phyloP scores from a whole-genome alignment of 306 rosid genomes.

The Alnus glutinosa region DNA sequence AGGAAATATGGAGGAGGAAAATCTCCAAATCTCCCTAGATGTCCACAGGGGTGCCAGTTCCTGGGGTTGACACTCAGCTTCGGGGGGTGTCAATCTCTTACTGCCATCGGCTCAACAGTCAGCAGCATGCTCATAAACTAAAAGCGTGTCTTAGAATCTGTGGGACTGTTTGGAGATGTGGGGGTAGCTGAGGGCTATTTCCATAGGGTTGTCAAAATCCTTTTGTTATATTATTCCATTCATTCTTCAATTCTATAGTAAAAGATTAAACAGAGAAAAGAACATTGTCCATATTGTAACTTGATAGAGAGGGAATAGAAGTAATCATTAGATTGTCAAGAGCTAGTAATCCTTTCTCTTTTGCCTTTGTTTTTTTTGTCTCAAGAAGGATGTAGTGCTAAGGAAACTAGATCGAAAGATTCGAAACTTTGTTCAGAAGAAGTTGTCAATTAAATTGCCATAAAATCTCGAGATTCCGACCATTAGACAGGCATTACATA shows the following conservation, averaged over 20 bases:
- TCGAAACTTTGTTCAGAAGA: conserved; percentile 22
- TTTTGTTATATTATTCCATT: conserved; percentile 30
- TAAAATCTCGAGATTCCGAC: too few species aligned
- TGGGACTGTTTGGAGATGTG: conserved; percentile 26
- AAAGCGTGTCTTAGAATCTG: conserved; percentile 2
- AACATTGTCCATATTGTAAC: conserved; percentile 55
- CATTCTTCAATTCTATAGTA: conserved; percentile 12
- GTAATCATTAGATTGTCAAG: conserved; percentile 17
- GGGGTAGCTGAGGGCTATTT: conserved; percentile 17
- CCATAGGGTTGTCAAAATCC: conserved; percentile 30
- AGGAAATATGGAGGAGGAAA: conserved; percentile 18
- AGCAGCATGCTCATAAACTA: conserved; percentile 30
- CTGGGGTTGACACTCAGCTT: background rate
- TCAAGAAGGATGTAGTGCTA: conserved; percentile 16
- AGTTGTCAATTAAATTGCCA: background rate
- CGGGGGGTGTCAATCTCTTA: background rate
- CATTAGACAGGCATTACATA: too few species aligned
- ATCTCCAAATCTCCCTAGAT: background rate
- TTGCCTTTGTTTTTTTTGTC: conserved; percentile 23
- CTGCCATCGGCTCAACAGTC: background rate
- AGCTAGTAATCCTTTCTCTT: conserved; percentile 16
- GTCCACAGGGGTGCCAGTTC: conserved; percentile 6
- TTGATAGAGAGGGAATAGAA: conserved; percentile 34
- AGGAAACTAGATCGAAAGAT: conserved; percentile 29
- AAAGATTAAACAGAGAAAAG: conserved; percentile 21